Conservation (phyloP, 2,329 filamentous ascomycete species). For the Geoglossum cookeanum region DNA sequence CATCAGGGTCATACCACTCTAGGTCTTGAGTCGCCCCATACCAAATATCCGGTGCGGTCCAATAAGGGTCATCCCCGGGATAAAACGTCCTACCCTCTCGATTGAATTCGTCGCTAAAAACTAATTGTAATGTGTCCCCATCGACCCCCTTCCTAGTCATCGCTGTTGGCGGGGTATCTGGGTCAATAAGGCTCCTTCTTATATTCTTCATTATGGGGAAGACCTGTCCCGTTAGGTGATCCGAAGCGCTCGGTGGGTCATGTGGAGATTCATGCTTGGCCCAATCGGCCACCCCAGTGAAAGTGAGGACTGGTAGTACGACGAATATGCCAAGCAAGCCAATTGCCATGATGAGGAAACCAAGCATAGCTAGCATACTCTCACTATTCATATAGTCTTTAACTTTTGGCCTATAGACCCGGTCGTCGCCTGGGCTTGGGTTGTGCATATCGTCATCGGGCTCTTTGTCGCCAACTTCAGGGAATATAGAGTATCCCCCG, state of each 20-base stretch:
- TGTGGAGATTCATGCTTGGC: slow-evolving; percentile 13
- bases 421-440: slow-evolving; percentile 30
- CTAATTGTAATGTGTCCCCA: slow-evolving; percentile 27
- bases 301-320: slow-evolving; percentile 30
- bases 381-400: slow-evolving; percentile 27
- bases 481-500: slow-evolving; percentile 21
- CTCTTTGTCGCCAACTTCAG: slow-evolving; percentile 28
- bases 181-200: slow-evolving; percentile 29
- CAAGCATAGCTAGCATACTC: slow-evolving; percentile 24
- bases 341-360: slow-evolving; percentile 25
- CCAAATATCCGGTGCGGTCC: slow-evolving; percentile 32
- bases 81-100: slow-evolving; percentile 33
- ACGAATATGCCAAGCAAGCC: slow-evolving; percentile 32
- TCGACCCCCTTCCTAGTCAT: slow-evolving; percentile 27
- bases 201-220: slow-evolving; percentile 31
- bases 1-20: slow-evolving; percentile 33
- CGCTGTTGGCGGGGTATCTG: slow-evolving; percentile 28
- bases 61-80: slow-evolving; percentile 37
- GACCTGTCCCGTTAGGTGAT: slow-evolving; percentile 26
- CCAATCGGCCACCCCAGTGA: slow-evolving; percentile 22
- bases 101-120: slow-evolving; percentile 40
- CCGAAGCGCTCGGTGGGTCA: slow-evolving; percentile 18
- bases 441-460: slow-evolving; percentile 35
- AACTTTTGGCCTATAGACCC: slow-evolving; percentile 22
- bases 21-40: slow-evolving; percentile 33